Base-by-base conservation (phyloP, 1,284 basidiomycete species). In the Coniferiporia sulphurascens region DNA sequence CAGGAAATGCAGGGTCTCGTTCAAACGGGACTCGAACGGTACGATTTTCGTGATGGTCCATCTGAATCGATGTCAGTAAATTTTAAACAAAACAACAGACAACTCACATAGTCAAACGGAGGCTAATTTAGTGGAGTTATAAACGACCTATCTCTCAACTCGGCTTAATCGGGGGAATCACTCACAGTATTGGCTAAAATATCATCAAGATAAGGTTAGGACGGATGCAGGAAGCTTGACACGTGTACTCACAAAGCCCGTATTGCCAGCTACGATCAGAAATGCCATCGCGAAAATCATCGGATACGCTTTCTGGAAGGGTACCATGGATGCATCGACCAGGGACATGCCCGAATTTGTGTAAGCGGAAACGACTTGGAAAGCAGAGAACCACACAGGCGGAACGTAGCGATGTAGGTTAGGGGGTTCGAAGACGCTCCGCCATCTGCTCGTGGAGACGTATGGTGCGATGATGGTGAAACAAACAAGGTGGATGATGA, bases 291-390 rank as follows among this genome's bases (percentile, higher is more conserved):
- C 72, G 27, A 91, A 65, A 45, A 93, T 83, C 81, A 94, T 85
- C 7, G 87, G 82, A 71, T 95, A 97, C 17, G 93, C 93, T 32
- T 71, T 78, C 68, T 94, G 90, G 71, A 96, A 95, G 0, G 92
- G 90, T 1, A 95, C 63, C 89, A 98, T 91, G 21, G 91, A 95
- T 62, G 83, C 78, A 72, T 98, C 95, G n/a, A 91, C 85, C 15
- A 98, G 79, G 32, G 91, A 93, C 74, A 83, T 85, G 48, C 96
- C 96, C 1, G 91, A 88, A 67, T 98, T 98, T 48, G 90, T 92
- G 69, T 92, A 97, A 0, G 93, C 83, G 0, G 95, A 96, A 21
- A 91, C 82, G 17, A 87, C 82, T 71, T 97, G 91, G 71, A 93
- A 98, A 17, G 87, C 75, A 0, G 91, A 83, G 69, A 91, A 98